A percentile compares a stretch with the other conserved stretches of the same genome.
Evolutionary conservation across 345 rosid species (phyloP).

Genomic region (Schrenkiella parvula): DNA sequence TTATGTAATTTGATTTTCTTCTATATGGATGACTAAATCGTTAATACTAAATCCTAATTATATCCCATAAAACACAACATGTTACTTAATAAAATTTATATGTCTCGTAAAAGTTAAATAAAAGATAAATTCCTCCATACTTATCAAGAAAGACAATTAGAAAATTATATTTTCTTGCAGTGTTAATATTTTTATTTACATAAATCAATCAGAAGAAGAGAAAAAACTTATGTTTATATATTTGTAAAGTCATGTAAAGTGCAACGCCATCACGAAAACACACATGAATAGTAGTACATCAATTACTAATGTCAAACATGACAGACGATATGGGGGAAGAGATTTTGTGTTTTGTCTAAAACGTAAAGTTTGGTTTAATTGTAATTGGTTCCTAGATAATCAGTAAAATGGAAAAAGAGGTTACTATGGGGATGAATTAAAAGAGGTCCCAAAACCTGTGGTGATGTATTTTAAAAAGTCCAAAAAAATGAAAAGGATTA

Average conservation of each 20-base stretch:
- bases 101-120: neutral
- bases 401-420: neutral
- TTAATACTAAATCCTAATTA: neutral
- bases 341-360: neutral
- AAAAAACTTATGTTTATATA: neutral
- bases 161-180: neutral
- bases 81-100: neutral
- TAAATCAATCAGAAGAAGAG: too few species aligned
- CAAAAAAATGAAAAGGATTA: neutral
- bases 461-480: neutral
- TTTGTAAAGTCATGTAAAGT: neutral
- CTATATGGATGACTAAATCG: neutral
- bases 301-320: neutral
- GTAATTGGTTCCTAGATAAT: neutral
- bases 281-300: neutral
- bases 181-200: neutral
- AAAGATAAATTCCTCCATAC: neutral
- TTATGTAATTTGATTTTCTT: neutral
- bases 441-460: neutral
- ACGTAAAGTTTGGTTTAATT: neutral
- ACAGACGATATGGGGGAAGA: neutral
- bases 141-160: too few species aligned
- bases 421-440: neutral
- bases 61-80: neutral
- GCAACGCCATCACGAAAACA: neutral